Base-by-base conservation (phyloP, 1,284 basidiomycete species). In the Tausonia pullulans region DNA sequence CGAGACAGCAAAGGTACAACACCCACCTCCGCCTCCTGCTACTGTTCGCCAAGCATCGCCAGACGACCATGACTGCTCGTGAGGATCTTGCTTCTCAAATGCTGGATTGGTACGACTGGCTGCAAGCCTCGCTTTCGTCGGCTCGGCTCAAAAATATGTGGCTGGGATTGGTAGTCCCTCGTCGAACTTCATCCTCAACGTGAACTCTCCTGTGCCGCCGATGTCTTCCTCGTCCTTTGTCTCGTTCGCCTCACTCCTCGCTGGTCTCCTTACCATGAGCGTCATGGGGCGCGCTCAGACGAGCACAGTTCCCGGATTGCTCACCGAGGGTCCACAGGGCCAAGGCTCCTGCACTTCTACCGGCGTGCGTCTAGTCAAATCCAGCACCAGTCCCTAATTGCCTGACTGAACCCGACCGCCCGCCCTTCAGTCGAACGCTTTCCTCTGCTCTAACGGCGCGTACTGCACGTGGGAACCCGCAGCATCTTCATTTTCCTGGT, bases 401-500 rank as follows among this genome's bases (percentile, higher is more conserved):
- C 40, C 13, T 14, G 14, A 8, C 4, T 5, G 3, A 48, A 52
- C 60, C 48, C 60, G 16, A 39, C n/a, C 14, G 10, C 45, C 4
- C 6, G 1, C 8, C 7, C 40, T 57, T 9, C 60, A 65, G 52
- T n/a, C 62, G 51, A 61, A 67, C 40, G 10, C 53, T 1, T 69
- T 61, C 48, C 61, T 66, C 3, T 69, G 69, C 44, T 62, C 64
- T 2, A 69, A 68, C 62, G 69, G 67, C 3, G 62, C 69, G n/a
- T 64, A 50, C 43, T 68, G 69, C 61, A 52, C 60, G 0, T 69
- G 67, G 67, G 49, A n/a, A 10, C 43, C 41, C 43, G 3, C 55
- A 5, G 55, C 10, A 11, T 57, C 45, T 60, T 40, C 43, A 6
- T 52, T 7, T 53, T 13, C 9, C 62, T 6, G 46, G 39, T 2